A percentile compares a stretch with the other conserved stretches of the same genome.
Conservation (phyloP, 1,284 basidiomycete species). For the Marasmius sp. region DNA sequence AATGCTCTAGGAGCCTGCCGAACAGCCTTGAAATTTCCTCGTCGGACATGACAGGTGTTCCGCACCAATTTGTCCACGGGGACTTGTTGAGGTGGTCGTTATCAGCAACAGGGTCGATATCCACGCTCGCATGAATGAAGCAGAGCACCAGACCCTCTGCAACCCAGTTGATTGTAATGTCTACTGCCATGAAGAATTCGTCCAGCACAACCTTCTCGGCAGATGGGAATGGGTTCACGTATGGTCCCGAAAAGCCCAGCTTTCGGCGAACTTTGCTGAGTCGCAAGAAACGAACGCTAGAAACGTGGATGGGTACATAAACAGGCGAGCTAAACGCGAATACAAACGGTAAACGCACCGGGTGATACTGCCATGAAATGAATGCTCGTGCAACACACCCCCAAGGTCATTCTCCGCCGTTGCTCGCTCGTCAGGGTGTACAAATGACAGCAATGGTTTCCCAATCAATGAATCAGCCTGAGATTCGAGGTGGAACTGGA, state of each 20-base stretch:
- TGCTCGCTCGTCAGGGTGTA: slow-evolving; percentile 87
- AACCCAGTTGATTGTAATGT: slow-evolving; percentile 94
- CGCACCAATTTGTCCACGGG: slow-evolving; percentile 94
- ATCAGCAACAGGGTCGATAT: slow-evolving; percentile 71
- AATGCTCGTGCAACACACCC: slow-evolving; percentile 76
- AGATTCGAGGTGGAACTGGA: slow-evolving; percentile 73
- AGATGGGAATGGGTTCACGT: slow-evolving; percentile 52
- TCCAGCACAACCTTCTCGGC: slow-evolving; percentile 73
- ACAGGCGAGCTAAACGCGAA: slow-evolving; percentile 11
- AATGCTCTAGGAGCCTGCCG: slow-evolving; percentile 51
- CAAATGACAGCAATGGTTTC: slow-evolving; percentile 79
- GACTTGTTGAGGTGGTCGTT: slow-evolving; percentile 79
- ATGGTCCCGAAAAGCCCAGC: slow-evolving; percentile 60
- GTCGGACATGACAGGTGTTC: slow-evolving; percentile 62
- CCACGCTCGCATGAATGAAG: slow-evolving; percentile 90
- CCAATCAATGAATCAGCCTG: slow-evolving; percentile 73
- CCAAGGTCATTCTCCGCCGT: slow-evolving; percentile 78
- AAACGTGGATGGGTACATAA: slow-evolving; percentile 16
- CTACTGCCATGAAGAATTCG: slow-evolving; percentile 82
- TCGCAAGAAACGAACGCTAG: slow-evolving; percentile 74
- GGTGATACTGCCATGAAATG: slow-evolving; percentile 89
- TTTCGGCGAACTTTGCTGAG: slow-evolving; percentile 66
- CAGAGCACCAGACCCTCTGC: slow-evolving; percentile 89
- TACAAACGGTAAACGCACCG: slow-evolving; percentile 49
- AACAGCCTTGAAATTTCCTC: slow-evolving; percentile 62